A percentile compares a stretch with the other conserved stretches of the same genome.
Conservation (phyloP, 176 grass and related monocot species). For the Carex kokanica region DNA sequence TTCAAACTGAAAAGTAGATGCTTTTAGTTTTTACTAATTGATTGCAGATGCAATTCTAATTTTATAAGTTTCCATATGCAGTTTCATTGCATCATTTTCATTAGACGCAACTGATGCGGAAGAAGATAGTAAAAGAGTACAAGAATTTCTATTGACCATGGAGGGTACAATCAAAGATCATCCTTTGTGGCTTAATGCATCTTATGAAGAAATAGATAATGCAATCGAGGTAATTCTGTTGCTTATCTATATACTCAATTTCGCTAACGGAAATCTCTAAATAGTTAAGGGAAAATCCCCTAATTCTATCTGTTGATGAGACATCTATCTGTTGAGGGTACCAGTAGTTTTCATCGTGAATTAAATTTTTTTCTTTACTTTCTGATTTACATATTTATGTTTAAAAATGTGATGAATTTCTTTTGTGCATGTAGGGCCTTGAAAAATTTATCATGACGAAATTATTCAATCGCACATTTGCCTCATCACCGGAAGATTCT, state of each 20-base stretch:
- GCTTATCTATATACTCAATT: not conserved
- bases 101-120: conserved; percentile 47
- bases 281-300: not conserved
- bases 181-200: conserved; percentile 65
- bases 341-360: not conserved
- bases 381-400: not conserved
- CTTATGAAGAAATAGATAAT: conserved; percentile 67
- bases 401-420: not conserved
- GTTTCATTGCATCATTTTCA: conserved; percentile 75
- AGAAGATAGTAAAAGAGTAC: conserved; percentile 51
- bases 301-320: not conserved
- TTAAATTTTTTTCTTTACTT: not conserved
- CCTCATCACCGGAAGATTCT: conserved; percentile 45
- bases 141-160: conserved; percentile 63
- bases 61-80: conserved; percentile 17
- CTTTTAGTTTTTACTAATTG: not conserved
- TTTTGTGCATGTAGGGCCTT: conserved; percentile 39
- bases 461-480: conserved; percentile 67
- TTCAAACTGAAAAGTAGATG: not conserved
- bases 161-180: conserved; percentile 59
- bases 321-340: too few relatives aligned
- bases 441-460: conserved; percentile 95
- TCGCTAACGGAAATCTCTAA: not conserved
- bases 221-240: conserved; percentile 67
- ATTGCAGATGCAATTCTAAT: not conserved